Conservation (phyloP, 176 grass and related monocot genomes). For the Areca catechu region DNA sequence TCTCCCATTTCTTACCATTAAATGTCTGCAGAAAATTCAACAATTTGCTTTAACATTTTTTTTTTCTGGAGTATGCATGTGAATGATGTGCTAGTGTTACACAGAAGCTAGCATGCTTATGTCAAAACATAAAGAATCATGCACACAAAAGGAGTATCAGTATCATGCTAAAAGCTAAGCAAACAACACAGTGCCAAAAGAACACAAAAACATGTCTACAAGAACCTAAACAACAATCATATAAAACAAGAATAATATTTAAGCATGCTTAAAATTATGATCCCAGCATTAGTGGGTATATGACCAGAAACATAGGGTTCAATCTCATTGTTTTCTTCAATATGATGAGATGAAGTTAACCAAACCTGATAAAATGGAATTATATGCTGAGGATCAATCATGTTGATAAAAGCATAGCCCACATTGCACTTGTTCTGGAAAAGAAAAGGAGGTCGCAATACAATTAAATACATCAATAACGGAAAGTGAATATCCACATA, state of each 20-base stretch:
- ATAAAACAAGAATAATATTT: no score
- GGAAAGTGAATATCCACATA: neutral
- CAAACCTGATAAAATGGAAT: constrained; percentile 86
- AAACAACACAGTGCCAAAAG: no score
- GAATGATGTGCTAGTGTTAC: neutral
- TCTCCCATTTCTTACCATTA: constrained; percentile 97
- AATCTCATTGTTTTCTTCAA: no score
- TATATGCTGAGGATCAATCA: constrained; percentile 74
- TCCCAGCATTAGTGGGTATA: no score
- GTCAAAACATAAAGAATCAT: no score
- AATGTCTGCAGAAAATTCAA: constrained; percentile 42
- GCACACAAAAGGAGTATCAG: no score
- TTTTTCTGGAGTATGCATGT: constrained; percentile 9
- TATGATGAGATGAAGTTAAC: neutral
- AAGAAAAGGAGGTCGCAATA: neutral
- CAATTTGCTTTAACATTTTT: neutral
- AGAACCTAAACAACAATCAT: no score
- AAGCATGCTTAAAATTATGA: no score
- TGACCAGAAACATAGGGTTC: no score
- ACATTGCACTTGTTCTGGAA: constrained; percentile 98
- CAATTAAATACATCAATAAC: neutral
- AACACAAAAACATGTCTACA: no score
- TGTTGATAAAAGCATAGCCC: constrained; percentile 96
- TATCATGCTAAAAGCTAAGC: no score
- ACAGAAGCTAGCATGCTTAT: neutral